Conservation (phyloP, 331 rosid species). For the Dryas integrifolia region DNA sequence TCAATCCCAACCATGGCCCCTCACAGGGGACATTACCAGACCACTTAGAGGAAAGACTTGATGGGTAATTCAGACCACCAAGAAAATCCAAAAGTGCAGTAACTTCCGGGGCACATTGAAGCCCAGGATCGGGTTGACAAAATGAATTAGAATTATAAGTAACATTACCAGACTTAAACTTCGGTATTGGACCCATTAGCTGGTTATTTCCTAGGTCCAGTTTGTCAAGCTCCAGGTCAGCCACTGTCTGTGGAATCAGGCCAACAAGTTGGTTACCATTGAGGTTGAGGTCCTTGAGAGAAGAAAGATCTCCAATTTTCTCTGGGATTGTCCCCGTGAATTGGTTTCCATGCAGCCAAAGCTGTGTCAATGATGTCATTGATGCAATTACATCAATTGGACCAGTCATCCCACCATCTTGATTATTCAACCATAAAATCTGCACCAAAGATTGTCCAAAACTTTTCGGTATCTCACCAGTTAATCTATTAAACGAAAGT, state of each 20-base stretch:
- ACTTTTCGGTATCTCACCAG: constrained; percentile 53
- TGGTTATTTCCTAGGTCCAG: constrained; percentile 63
- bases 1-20: constrained; percentile 67
- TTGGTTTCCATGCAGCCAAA: constrained; percentile 81
- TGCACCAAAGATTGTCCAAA: constrained; percentile 59
- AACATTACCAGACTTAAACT: constrained; percentile 53
- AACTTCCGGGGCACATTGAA: constrained; percentile 57
- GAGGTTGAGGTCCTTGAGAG: constrained; percentile 69
- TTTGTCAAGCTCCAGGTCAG: constrained; percentile 54
- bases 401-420: constrained; percentile 62
- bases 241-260: constrained; percentile 50
- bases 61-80: constrained; percentile 53
- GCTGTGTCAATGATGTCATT: constrained; percentile 53
- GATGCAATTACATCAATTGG: constrained; percentile 54
- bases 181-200: constrained; percentile 72
- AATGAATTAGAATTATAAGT: constrained; percentile 50
- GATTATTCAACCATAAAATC: constrained; percentile 78
- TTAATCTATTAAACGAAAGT: constrained; percentile 53
- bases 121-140: constrained; percentile 59
- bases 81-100: constrained; percentile 57
- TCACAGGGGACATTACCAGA: constrained; percentile 69
- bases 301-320: constrained; percentile 53
- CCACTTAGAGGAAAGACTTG: constrained; percentile 58
- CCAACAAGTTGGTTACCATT: constrained; percentile 69
- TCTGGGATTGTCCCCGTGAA: constrained; percentile 63